Percentiles rank a stretch among this genome's conserved stretches.
Evolutionary conservation across 345 rosid genomes (phyloP).

Genomic region (Trapa incisa): DNA sequence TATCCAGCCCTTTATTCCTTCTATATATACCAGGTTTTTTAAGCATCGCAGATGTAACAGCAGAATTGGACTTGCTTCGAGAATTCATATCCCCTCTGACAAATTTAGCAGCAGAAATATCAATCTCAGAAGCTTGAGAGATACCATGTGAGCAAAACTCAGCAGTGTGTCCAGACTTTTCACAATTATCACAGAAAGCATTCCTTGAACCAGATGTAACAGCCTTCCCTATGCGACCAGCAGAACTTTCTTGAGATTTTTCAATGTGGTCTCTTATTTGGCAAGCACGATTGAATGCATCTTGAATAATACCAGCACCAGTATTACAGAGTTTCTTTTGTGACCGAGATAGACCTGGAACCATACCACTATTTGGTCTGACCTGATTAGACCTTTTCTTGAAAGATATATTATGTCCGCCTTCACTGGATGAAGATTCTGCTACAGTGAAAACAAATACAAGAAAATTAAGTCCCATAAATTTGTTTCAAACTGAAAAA

Average conservation of each 20-base stretch:
- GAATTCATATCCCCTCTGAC: conserved; percentile 35
- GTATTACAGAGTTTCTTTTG: conserved; percentile 33
- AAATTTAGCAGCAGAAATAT: conserved; percentile 35
- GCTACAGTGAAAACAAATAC: conserved; percentile 22
- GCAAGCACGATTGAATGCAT: conserved; percentile 33
- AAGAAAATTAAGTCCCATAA: neutral
- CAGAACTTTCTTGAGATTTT: conserved; percentile 36
- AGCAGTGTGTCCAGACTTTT: conserved; percentile 47
- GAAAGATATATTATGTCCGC: conserved; percentile 21
- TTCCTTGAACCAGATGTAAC: conserved; percentile 29
- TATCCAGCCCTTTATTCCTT: conserved; percentile 43
- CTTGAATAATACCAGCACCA: conserved; percentile 35
- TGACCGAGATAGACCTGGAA: conserved; percentile 42
- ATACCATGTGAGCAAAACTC: conserved; percentile 34
- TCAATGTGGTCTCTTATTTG: conserved; percentile 50
- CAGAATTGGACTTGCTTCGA: conserved; percentile 59
- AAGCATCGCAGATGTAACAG: conserved; percentile 68
- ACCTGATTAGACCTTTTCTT: conserved; percentile 39
- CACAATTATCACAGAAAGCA: conserved; percentile 36
- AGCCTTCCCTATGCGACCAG: conserved; percentile 34
- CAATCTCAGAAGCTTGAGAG: conserved; percentile 32
- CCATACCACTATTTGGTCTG: conserved; percentile 46
- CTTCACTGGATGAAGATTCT: conserved; percentile 34
- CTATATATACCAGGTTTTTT: conserved; percentile 59
- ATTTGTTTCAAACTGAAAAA: neutral